Evolutionary conservation across 208 protist genomes (phyloP), one percentile per base, ranked within the genome.

Genomic region (Acanthamoeba castellanii): DNA sequence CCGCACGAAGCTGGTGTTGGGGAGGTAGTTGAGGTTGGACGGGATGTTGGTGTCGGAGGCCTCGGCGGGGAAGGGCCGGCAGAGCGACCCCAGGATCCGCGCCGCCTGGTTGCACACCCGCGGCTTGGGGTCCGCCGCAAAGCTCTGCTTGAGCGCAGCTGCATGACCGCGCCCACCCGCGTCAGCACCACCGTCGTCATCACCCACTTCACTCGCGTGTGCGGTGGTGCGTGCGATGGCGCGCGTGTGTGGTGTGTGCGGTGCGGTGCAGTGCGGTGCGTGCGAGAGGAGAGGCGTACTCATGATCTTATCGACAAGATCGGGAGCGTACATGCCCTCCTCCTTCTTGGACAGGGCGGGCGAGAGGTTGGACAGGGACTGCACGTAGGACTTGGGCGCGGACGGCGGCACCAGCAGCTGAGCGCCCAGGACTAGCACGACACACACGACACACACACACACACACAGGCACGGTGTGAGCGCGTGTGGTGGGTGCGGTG

Each of bases 341-440:
- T 92, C 85, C 66, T 92, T 92, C 66, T 92, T 92, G 85, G 85
- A 92, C 14, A 92, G 66, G 7, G 85, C 85, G 25, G 85, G 85
- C 37, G 85, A 92, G 25, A 92, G 18, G 8, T 68, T 7, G 50
- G 34, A 22, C 8, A 92, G 66, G 32, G 85, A 68, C 25, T 50
- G 18, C n/a, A 92, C 66, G 47, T 92, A 92, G 42, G 85, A 27
- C 45, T 92, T 66, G 85, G 66, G 66, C 32, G 32, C 32, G 3
- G 85, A 92, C 34, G 85, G 57, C 32, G 85, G 85, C 50, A 92
- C 59, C 50, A 92, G 27, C n/a, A 92, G 32, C 66, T 92, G 85
- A 6, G 85, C 85, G 85, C 85, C 85, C 11, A 92, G 42, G 66
- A 92, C 85, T 92, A 57, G 42, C 3, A 37, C 59, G 20, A 16